phyloP scores from a whole-genome alignment of 2,329 filamentous ascomycete genomes.

The Alternaria incomplexa region DNA sequence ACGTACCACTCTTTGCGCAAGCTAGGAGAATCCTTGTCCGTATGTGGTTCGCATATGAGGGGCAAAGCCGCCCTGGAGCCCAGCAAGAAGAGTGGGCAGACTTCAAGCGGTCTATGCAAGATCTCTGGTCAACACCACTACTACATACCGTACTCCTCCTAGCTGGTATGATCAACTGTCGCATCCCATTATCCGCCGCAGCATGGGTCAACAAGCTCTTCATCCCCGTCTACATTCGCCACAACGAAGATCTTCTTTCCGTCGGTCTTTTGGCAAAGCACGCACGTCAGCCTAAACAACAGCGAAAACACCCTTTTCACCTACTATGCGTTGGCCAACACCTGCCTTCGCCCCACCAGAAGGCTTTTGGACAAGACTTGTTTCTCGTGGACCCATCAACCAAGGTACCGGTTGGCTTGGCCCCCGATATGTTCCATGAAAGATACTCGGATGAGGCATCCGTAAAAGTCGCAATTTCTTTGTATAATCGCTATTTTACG shows the following conservation, averaged over 20 bases:
- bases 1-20: neutral
- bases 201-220: neutral
- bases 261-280: neutral
- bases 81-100: neutral
- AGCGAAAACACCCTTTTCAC: rapidly evolving
- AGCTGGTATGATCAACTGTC: neutral
- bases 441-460: neutral
- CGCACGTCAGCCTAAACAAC: neutral
- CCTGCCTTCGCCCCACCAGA: neutral
- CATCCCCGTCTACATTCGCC: neutral
- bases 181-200: neutral
- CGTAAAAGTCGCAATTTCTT: neutral
- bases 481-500: neutral
- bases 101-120: neutral
- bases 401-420: neutral
- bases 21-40: neutral
- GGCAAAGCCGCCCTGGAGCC: neutral
- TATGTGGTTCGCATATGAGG: neutral
- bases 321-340: neutral
- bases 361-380: neutral
- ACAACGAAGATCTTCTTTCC: neutral
- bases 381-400: neutral
- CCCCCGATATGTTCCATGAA: neutral
- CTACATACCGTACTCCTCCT: neutral
- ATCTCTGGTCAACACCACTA: neutral